Base-by-base conservation (phyloP, 805 yeast species). In the Ogataea henricii region DNA sequence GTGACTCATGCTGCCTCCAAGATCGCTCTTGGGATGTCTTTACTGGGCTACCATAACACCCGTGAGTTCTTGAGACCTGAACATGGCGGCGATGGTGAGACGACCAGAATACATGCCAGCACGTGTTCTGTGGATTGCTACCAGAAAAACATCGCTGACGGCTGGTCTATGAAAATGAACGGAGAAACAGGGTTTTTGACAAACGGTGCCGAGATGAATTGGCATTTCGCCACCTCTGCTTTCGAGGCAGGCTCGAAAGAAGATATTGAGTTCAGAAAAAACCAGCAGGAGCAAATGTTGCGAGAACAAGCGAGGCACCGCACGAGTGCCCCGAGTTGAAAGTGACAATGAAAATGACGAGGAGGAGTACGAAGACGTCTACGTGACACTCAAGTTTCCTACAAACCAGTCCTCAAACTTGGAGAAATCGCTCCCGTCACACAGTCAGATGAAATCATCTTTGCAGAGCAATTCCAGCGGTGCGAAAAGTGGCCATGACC, bases 1-100 rank as follows among this genome's bases (percentile, higher is more conserved):
- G 83, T 89, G 22, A 83, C 96, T 3, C 98, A 94, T 68, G 99
- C 98, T 1, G 97, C 98, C 3, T 78, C 95, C 4, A 89, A 89
- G 64, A 89, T 90, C 51, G 91, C 95, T 0, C 69, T 92, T 14
- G 97, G 97, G 3, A 80, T 89, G 81, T 77, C 87, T 0, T 70
- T 92, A 13, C 60, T 86, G 58, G 82, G 82, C 0, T 77, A 76
- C 46, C 44, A 62, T 0, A 70, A 72, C 34, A 79, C 79, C 17
- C 74, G 78, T 37, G 87, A 81, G 22, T 67, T 73, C 20, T 59
- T 86, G 34, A 81, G 74, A 21, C 69, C 68, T 2, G 70, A 73
- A 8, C 68, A 72, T 43, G 73, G 81, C 8, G 68, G 67, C 5
- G 66, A 64, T 43, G 66, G 64, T n/a, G 45, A 53, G 40, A 58